Evolutionary conservation across 1,284 basidiomycete species (phyloP), one percentile per base, ranked within the genome.

Genomic region (Sporisorium scitamineum): DNA sequence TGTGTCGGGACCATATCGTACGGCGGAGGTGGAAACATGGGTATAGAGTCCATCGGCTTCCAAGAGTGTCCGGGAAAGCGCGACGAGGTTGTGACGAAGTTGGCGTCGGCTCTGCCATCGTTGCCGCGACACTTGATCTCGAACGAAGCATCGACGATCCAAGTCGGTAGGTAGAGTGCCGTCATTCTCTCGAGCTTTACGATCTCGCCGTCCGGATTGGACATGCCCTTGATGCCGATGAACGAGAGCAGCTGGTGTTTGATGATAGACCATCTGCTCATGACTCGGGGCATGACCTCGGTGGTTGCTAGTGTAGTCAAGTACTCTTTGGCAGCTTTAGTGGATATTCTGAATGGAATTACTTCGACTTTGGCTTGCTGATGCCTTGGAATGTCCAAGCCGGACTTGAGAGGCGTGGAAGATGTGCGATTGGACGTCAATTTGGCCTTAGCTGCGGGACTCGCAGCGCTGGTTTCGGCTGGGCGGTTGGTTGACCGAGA

Each of bases 21-120:
- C 1, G 73, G 73, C 0, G 65, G 55, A 24, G 66, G 66, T 0
- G 74, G 74, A 16, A 54, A 27, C 74, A 76, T 70, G 3, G 74
- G 74, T 31, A 72, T 27, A 1, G 66, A 56, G 26, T 72, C 70
- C 74, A 76, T 76, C 3, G 74, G 74, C 44, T 73, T 73, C 74
- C 74, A 76, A 3, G 74, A 62, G 24, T 76, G 69, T 2, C 74
- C 74, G 1, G 74, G 74, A 26, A 76, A 69, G 9, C 74, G 37
- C 3, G 61, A 66, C 6, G 48, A 44, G 0, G 60, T 66, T 1
- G 54, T 50, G 60, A 76, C 57, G 34, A 72, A 64, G 50, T 58
- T 72, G 27, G 66, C 61, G 32, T 76, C 74, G 0, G 70, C 74
- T 10, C 66, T 53, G 2, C 74, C 74, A 14, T 76, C 64, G 59